Evolutionary conservation across 176 grass and related monocot genomes (phyloP), one percentile per base, ranked within the genome.

Genomic region (Eragrostis curvula): DNA sequence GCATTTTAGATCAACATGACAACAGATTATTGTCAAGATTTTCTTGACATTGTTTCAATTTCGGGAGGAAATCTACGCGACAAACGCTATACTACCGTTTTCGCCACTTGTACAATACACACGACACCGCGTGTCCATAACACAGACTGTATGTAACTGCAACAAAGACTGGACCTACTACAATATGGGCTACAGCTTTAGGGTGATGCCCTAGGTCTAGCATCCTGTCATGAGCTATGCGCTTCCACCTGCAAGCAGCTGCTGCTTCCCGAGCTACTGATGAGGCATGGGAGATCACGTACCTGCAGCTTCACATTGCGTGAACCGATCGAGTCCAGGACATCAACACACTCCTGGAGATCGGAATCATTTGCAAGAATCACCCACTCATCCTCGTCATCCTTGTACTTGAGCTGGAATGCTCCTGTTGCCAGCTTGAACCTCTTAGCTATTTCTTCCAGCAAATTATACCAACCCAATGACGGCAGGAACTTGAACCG

Each of bases 371-470:
- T 95, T 0, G 87, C 89, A 66, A 99, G 77, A 71, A 90, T 99
- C 40, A 96, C 97, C 97, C 89, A 99, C 56, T 99, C 97, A 0
- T 99, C 97, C 80, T 99, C 97, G 0, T 99, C 93, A 0, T 99
- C 93, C 70, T 59, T 93, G 73, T 99, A 99, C 63, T 96, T 99
- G 12, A 99, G 80, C 86, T 94, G 93, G 72, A 94, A 96, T 0
- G 85, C 61, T 17, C 85, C 97, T 0, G 46, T 70, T 27, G 60
- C 68, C 42, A 96, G 87, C 83, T 85, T 99, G 68, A 99, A 94
- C 70, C 97, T 92, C 85, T 88, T 99, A 40, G 70, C 89, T 50
- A 99, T 74, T 58, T 99, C 97, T 78, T 94, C 91, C 45, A 91
- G 78, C 47, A 99, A 79, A 24, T 90, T 57, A 27, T 86, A 88